Percentiles rank a stretch among this genome's conserved stretches.
These are phyloP conservation scores for Cynara cardunculus DNA, from an alignment of 129 eudicot species.

Conservation along the genomic window DNA sequence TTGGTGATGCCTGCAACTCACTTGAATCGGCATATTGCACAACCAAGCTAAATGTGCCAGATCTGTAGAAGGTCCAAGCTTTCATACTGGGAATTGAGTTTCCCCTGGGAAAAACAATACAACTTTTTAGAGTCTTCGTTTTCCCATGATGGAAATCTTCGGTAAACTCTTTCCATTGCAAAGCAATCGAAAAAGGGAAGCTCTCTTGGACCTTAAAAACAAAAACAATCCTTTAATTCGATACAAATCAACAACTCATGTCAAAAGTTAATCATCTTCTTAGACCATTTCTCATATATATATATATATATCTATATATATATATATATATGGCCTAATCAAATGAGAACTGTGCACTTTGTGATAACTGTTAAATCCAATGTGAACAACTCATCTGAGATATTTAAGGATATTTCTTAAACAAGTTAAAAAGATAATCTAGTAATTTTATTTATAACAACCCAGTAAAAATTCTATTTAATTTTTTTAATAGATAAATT, in stretches of 20 bases:
- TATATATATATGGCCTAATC: too few species aligned
- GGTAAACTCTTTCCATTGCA: slow-evolving; percentile 70
- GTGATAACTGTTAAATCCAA: too few species aligned
- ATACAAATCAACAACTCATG: background rate
- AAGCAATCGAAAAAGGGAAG: slow-evolving; percentile 72
- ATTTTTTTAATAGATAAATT: too few species aligned
- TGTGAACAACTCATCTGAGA: too few species aligned
- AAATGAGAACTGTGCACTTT: too few species aligned
- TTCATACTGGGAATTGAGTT: slow-evolving; percentile 69
- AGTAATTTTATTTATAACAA: too few species aligned
- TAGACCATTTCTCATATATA: too few species aligned
- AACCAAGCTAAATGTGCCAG: slow-evolving; percentile 69
- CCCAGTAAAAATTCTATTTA: too few species aligned
- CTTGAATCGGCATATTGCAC: slow-evolving; percentile 69
- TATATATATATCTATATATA: too few species aligned
- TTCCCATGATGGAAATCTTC: slow-evolving; percentile 54
- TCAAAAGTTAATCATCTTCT: background rate
- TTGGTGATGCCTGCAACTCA: slow-evolving; percentile 78
- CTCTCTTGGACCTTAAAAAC: slow-evolving; percentile 75
- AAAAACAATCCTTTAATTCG: background rate
- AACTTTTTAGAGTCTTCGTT: slow-evolving; percentile 54
- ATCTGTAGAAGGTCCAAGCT: slow-evolving; percentile 59
- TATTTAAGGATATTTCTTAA: too few species aligned
- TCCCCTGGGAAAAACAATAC: slow-evolving; percentile 84
- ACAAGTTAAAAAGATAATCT: too few species aligned